Percentiles rank a stretch among this genome's conserved stretches.
phyloP scores from a whole-genome alignment of 352 stramenopile genomes.

The Sclerospora graminicola region DNA sequence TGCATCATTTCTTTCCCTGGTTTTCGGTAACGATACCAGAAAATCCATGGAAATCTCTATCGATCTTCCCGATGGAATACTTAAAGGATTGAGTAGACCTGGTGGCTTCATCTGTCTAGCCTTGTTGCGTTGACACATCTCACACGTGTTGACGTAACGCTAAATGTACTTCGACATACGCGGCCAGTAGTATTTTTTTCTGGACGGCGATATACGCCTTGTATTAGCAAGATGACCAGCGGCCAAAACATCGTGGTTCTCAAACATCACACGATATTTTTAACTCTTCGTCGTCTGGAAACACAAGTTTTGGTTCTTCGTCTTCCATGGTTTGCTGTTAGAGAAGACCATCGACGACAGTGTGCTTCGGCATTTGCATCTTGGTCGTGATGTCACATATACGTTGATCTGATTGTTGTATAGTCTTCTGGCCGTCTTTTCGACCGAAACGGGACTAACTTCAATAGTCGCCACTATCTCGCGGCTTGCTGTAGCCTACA shows the following conservation, averaged over 20 bases:
- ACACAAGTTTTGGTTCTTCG: not conserved
- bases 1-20: not conserved
- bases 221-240: constrained; percentile 2
- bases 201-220: constrained; percentile 4
- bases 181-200: constrained; percentile 4
- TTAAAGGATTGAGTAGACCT: constrained; percentile 3
- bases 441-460: not conserved
- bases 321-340: constrained; percentile 5
- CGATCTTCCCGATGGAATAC: constrained; percentile 2
- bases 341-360: not conserved
- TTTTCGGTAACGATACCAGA: constrained; percentile 2
- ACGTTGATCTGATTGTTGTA: not conserved
- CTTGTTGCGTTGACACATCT: constrained; percentile 8
- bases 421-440: not conserved
- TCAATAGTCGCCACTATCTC: constrained; percentile 1
- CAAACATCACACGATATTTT: constrained; percentile 10
- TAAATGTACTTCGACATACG: constrained; percentile 10
- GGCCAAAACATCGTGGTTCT: constrained; percentile 3
- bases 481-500: not conserved
- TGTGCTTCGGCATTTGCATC: not conserved
- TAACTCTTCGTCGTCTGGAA: constrained; percentile 8
- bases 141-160: constrained; percentile 9
- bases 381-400: not conserved
- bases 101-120: constrained; percentile 6
- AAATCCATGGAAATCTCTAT: constrained; percentile 11